Percentiles rank a stretch among this genome's conserved stretches.
These are phyloP conservation scores for Plasmopara viticola DNA, from an alignment of 352 stramenopile genomes.

Conservation along the genomic window DNA sequence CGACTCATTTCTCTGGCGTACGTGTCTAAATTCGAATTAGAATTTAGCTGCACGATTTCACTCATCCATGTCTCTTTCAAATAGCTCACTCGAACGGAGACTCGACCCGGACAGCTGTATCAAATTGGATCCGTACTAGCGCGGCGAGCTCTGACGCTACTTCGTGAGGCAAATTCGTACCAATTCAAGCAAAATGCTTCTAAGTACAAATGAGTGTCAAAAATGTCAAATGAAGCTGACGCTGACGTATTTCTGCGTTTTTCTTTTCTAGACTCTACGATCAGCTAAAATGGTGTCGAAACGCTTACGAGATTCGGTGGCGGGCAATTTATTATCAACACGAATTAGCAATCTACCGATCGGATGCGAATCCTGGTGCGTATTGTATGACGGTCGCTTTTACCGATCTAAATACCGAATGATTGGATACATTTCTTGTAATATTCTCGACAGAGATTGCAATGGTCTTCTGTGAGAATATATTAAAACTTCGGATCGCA, in stretches of 20 bases:
- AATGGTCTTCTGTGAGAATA: conserved; percentile 22
- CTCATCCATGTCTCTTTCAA: not conserved
- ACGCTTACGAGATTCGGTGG: conserved; percentile 41
- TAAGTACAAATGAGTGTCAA: conserved; percentile 9
- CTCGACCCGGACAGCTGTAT: conserved; percentile 29
- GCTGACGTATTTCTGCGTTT: not conserved
- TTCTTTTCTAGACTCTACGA: conserved; percentile 23
- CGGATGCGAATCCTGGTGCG: conserved; percentile 44
- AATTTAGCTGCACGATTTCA: not conserved
- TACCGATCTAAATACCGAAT: not conserved
- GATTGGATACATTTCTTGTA: not conserved
- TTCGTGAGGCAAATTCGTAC: conserved; percentile 4
- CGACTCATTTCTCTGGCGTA: conserved; percentile 26
- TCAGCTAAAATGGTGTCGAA: conserved; percentile 36
- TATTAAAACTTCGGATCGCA: conserved; percentile 24
- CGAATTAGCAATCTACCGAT: conserved; percentile 40
- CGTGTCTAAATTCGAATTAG: not conserved
- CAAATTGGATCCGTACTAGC: conserved; percentile 33
- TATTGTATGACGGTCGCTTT: not conserved
- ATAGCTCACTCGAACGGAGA: conserved; percentile 39
- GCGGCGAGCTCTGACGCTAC: conserved; percentile 28
- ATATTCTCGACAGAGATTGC: conserved; percentile 25
- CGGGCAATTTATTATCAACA: conserved; percentile 34
- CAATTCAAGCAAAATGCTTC: conserved; percentile 11
- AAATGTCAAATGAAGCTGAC: too few relatives aligned